Evolutionary conservation across 2,329 filamentous ascomycete species (phyloP).

Genomic region (Exophiala bonariae): DNA sequence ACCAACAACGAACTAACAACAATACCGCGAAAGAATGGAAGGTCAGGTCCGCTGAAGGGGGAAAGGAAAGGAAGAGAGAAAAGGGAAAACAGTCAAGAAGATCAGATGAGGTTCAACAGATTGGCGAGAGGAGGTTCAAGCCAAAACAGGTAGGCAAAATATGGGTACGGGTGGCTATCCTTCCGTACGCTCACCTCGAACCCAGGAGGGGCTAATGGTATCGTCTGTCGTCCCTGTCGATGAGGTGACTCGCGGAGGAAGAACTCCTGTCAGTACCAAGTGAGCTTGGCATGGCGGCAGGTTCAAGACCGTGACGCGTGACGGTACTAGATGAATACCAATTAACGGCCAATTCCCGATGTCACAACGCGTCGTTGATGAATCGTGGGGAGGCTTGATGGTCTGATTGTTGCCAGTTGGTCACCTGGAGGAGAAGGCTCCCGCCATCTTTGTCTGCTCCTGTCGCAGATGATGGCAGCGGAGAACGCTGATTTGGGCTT

Average conservation of each 20-base stretch:
- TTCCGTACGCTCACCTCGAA: neutral
- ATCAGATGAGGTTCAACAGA: slow-evolving; percentile 3
- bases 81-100: neutral
- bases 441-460: neutral
- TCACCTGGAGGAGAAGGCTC: neutral
- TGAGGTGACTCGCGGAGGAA: neutral
- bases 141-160: neutral
- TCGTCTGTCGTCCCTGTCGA: neutral
- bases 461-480: slow-evolving; percentile 13
- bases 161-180: neutral
- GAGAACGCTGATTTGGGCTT: slow-evolving; percentile 10
- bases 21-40: slow-evolving; percentile 8
- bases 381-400: slow-evolving; percentile 1
- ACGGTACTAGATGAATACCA: too few species aligned
- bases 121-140: neutral
- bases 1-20: slow-evolving; percentile 8
- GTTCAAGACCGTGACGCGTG: too few species aligned
- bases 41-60: slow-evolving; percentile 1
- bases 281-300: neutral
- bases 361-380: too few species aligned
- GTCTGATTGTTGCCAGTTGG: slow-evolving; percentile 7
- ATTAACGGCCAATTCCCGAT: too few species aligned
- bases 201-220: neutral
- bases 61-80: neutral
- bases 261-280: neutral